phyloP scores from a whole-genome alignment of 1,139 yeast genomes.

The Zygoascus meyerae region DNA sequence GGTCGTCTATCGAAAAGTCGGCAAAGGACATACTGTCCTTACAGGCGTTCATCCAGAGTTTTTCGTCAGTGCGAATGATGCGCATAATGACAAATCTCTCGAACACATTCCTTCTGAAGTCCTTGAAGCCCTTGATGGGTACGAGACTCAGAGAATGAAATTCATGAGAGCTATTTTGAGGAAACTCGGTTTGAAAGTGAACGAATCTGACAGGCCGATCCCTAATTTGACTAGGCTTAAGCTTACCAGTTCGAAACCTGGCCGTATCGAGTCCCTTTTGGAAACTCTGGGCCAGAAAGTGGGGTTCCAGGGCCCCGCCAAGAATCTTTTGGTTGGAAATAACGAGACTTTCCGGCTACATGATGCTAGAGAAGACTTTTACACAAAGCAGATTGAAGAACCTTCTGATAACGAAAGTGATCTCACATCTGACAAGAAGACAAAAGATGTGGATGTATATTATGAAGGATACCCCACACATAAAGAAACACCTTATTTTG shows the following conservation, averaged over 20 bases:
- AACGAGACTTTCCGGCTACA: conserved; percentile 40
- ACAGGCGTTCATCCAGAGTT: conserved; percentile 92
- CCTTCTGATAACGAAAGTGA: conserved; percentile 36
- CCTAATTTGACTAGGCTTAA: conserved; percentile 67
- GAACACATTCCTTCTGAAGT: conserved; percentile 38
- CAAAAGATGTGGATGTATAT: conserved; percentile 50
- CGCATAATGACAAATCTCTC: conserved; percentile 19
- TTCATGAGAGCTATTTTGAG: conserved; percentile 54
- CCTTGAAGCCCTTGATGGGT: conserved; percentile 34
- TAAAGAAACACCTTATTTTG: conserved; percentile 63
- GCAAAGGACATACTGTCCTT: conserved; percentile 71
- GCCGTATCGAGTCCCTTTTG: conserved; percentile 28
- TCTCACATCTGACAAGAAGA: conserved; percentile 41
- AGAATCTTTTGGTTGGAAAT: conserved; percentile 44
- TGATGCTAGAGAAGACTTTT: conserved; percentile 3
- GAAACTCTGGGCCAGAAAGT: conserved; percentile 33
- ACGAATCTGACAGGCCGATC: conserved; percentile 41
- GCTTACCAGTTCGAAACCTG: conserved; percentile 36
- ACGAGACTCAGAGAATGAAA: conserved; percentile 45
- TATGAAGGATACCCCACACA: conserved; percentile 40
- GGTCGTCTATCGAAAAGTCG: conserved; percentile 59
- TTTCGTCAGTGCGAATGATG: conserved; percentile 20
- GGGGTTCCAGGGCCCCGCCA: conserved; percentile 39
- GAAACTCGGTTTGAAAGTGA: conserved; percentile 64
- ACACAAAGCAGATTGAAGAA: background rate